Percentiles rank a stretch among this genome's conserved stretches.
These are phyloP conservation scores for Aquanectria penicillioides DNA, from an alignment of 2,329 filamentous ascomycete genomes.

Conservation along the genomic window DNA sequence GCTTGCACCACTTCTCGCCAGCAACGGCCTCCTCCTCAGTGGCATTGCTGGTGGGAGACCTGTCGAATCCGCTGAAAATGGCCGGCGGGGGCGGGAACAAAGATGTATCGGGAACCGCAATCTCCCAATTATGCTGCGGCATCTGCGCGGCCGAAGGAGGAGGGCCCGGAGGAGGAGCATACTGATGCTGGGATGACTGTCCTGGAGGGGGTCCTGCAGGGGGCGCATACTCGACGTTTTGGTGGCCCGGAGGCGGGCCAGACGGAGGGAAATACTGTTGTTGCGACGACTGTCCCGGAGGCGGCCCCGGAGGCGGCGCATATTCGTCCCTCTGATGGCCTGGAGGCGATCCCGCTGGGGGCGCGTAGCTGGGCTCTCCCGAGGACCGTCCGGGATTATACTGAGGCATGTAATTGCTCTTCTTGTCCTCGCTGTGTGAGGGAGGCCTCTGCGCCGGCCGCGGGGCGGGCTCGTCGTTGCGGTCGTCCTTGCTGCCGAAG, in stretches of 20 bases:
- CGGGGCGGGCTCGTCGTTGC: conserved; percentile 51
- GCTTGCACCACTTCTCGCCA: conserved; percentile 72
- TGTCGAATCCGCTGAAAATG: conserved; percentile 70
- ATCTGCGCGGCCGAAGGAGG: conserved; percentile 43
- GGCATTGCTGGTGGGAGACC: conserved; percentile 76
- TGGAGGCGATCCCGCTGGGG: conserved; percentile 45
- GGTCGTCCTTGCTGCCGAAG: conserved; percentile 57
- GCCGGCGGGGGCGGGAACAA: conserved; percentile 78
- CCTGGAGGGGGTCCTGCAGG: conserved; percentile 46
- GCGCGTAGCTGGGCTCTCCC: conserved; percentile 38
- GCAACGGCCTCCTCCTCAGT: conserved; percentile 69
- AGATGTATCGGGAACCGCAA: conserved; percentile 76
- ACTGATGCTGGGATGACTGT: conserved; percentile 38
- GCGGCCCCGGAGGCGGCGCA: conserved; percentile 43
- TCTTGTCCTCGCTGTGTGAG: conserved; percentile 41
- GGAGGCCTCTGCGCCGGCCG: conserved; percentile 48
- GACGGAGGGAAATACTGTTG: conserved; percentile 40
- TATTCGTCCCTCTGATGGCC: conserved; percentile 33
- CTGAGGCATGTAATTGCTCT: conserved; percentile 39
- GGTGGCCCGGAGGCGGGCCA: conserved; percentile 46
- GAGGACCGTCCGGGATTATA: conserved; percentile 31
- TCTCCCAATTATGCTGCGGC: conserved; percentile 76
- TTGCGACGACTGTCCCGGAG: conserved; percentile 31
- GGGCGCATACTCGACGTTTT: conserved; percentile 34
- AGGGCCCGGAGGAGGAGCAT: conserved; percentile 47